Evolutionary conservation across 2,329 filamentous ascomycete species (phyloP).

Genomic region (Alternaria tenuissima): DNA sequence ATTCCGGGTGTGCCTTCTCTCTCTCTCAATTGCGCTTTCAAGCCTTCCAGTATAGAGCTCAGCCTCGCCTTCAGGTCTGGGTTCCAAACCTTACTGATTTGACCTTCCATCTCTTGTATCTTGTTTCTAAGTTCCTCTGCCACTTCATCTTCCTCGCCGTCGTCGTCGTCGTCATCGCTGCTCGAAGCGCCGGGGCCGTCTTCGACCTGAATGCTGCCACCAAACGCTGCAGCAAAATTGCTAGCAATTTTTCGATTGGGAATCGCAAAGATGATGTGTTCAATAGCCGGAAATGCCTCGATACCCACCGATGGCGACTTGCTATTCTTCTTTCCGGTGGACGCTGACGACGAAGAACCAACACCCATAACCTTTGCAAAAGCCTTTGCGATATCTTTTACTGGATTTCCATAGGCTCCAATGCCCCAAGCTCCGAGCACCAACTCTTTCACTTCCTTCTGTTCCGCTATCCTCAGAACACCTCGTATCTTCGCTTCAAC

Average conservation of each 20-base stretch:
- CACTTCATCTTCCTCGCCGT: conserved; percentile 31
- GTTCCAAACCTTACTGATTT: conserved; percentile 46
- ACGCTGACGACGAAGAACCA: background rate
- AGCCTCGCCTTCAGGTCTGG: conserved; percentile 45
- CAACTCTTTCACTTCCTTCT: conserved; percentile 56
- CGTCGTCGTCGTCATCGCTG: conserved; percentile 35
- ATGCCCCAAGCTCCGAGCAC: conserved; percentile 72
- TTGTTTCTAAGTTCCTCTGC: conserved; percentile 43
- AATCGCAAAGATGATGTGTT: conserved; percentile 68
- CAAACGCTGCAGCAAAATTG: conserved; percentile 62
- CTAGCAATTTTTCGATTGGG: conserved; percentile 61
- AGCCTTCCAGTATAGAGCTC: conserved; percentile 35
- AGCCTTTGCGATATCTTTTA: conserved; percentile 64
- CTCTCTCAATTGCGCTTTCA: conserved; percentile 41
- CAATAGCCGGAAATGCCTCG: conserved; percentile 56
- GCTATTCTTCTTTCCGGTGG: conserved; percentile 38
- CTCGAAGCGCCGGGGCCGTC: conserved; percentile 49
- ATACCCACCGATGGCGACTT: conserved; percentile 9
- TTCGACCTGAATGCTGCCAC: conserved; percentile 49
- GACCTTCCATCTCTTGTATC: conserved; percentile 48
- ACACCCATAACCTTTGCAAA: conserved; percentile 57
- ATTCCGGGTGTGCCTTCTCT: conserved; percentile 16
- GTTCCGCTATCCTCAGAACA: conserved; percentile 62
- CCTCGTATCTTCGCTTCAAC: conserved; percentile 64
- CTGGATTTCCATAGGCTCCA: conserved; percentile 69